Evolutionary conservation across 2,329 filamentous ascomycete genomes (phyloP).

Genomic region (Nigrospora sphaerica): DNA sequence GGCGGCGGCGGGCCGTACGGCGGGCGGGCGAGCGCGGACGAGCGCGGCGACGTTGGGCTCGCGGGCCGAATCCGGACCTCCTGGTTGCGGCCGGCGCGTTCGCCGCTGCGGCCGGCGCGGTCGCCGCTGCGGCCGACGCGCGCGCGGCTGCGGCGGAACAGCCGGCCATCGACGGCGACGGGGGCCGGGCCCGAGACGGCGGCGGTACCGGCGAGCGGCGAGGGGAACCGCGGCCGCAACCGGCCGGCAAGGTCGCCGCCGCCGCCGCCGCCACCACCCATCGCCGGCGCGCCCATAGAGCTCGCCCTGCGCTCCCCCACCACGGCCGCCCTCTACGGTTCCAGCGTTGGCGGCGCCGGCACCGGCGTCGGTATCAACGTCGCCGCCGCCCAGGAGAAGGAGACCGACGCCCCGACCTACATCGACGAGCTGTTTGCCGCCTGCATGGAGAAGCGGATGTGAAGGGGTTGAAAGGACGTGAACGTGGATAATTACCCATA

Average conservation of each 20-base stretch:
- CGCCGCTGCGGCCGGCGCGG: no score
- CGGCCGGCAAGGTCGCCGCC: no score
- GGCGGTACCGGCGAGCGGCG: slow-evolving; percentile 9
- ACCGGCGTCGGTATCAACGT: background rate
- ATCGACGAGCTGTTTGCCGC: background rate
- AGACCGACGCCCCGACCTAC: background rate
- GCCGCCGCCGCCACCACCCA: no score
- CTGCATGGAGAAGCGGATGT: background rate
- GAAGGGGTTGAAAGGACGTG: background rate
- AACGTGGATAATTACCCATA: no score
- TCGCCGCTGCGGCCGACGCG: no score
- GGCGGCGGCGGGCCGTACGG: slow-evolving; percentile 2
- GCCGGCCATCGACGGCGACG: slow-evolving; percentile 11
- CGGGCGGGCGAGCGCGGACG: background rate
- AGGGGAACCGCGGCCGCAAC: no score
- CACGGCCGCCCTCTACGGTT: background rate
- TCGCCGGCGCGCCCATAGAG: background rate
- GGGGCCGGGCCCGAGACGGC: slow-evolving; percentile 17
- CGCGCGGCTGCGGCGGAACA: background rate
- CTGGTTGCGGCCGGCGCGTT: background rate
- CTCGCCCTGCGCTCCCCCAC: background rate
- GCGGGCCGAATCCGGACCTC: background rate
- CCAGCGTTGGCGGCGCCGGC: background rate
- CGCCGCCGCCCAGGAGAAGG: background rate
- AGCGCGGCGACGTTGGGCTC: background rate